Evolutionary conservation across 371 early-diverging fungal genomes (phyloP).

Genomic region (Mortierella sp.): DNA sequence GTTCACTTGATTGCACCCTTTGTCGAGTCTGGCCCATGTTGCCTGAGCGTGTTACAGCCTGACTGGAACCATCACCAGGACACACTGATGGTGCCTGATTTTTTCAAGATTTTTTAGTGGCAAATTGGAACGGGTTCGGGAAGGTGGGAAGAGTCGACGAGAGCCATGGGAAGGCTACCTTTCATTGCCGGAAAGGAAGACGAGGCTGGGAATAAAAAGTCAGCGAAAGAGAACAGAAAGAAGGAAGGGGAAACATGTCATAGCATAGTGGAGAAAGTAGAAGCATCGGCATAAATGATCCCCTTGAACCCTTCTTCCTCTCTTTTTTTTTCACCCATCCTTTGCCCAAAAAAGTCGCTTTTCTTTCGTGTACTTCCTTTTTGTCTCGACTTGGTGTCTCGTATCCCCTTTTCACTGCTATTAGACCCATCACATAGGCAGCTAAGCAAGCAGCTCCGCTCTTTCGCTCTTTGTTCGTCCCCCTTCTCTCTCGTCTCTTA

Average conservation of each 20-base stretch:
- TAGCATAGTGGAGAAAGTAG: too few species aligned
- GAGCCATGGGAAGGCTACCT: background rate
- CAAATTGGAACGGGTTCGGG: background rate
- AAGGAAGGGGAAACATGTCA: too few species aligned
- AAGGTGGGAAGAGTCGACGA: background rate
- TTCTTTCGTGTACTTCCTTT: background rate
- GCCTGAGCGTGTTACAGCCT: background rate
- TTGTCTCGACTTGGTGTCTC: background rate
- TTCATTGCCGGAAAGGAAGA: background rate
- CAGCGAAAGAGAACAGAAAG: background rate
- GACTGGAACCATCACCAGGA: background rate
- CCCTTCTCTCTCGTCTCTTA: background rate
- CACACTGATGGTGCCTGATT: background rate
- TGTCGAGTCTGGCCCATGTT: background rate
- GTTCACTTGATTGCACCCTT: too few species aligned
- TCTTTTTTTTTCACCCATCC: background rate
- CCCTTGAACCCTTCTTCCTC: background rate
- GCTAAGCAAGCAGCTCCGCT: background rate
- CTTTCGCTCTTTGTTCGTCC: background rate
- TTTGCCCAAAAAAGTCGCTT: background rate
- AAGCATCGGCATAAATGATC: too few species aligned
- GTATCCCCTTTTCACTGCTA: background rate
- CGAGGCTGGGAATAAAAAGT: background rate
- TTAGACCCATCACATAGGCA: background rate
- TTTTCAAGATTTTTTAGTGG: too few species aligned